Percentiles rank a stretch among this genome's conserved stretches.
These are phyloP conservation scores for Camelina neglecta DNA, from an alignment of 345 rosid species.

Conservation along the genomic window DNA sequence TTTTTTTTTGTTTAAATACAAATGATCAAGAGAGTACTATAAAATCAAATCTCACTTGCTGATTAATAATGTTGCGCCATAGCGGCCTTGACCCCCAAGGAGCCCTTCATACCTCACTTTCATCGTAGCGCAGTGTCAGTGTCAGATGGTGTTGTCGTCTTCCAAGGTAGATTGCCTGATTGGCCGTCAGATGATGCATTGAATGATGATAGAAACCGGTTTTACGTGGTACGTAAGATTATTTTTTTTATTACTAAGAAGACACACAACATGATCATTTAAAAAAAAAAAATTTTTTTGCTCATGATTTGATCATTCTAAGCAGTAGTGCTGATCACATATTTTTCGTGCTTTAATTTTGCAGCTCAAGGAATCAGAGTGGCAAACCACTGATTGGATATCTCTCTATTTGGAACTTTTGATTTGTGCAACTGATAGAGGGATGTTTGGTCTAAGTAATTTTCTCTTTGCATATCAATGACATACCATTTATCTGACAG, in stretches of 20 bases:
- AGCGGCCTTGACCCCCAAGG: background rate
- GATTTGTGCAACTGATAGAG: background rate
- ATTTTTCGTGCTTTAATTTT: background rate
- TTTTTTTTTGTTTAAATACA: background rate
- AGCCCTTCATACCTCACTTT: conserved; percentile 10
- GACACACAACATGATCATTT: background rate
- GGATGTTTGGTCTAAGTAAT: background rate
- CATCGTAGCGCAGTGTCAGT: background rate
- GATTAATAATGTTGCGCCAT: background rate
- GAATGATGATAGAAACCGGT: background rate
- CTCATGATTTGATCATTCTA: background rate
- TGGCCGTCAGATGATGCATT: background rate
- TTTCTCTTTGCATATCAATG: background rate
- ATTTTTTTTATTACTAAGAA: background rate
- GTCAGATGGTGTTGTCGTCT: background rate
- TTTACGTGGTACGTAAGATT: background rate
- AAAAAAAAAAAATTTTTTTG: too few species aligned
- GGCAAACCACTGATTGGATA: background rate
- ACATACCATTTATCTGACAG: background rate
- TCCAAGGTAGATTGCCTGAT: background rate
- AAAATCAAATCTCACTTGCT: too few species aligned
- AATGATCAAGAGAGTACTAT: too few species aligned
- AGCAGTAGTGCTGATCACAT: background rate
- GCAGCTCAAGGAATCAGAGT: background rate
- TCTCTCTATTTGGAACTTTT: background rate